A percentile compares a stretch with the other conserved stretches of the same genome.
phyloP scores from a whole-genome alignment of 2,329 filamentous ascomycete genomes.

The Passalora sequoiae region DNA sequence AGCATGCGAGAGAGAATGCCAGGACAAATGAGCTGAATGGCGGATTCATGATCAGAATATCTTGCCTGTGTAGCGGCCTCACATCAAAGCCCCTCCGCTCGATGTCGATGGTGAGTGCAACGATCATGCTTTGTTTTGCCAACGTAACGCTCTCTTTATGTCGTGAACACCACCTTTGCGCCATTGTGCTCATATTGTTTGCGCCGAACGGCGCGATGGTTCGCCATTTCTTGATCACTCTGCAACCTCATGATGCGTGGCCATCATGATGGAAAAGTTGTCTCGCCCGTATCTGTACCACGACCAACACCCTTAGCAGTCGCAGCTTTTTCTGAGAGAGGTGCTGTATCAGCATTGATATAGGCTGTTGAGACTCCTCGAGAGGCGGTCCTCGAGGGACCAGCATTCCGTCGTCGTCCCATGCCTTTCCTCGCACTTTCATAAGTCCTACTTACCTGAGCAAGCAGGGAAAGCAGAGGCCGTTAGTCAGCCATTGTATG shows the following conservation, averaged over 20 bases:
- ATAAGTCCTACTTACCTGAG: conserved; percentile 22
- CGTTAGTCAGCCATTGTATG: conserved; percentile 22
- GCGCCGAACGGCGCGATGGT: neutral
- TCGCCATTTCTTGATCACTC: neutral
- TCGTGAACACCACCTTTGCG: too few relatives aligned
- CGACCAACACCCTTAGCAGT: conserved; percentile 52
- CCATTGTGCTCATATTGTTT: too few relatives aligned
- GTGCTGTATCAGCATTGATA: conserved; percentile 16
- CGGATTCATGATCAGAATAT: too few relatives aligned
- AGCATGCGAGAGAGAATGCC: too few relatives aligned
- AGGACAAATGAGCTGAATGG: too few relatives aligned
- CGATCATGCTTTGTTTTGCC: too few relatives aligned
- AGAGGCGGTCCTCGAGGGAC: conserved; percentile 38
- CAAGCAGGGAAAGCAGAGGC: conserved; percentile 30
- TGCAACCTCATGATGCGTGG: too few relatives aligned
- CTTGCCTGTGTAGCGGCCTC: too few relatives aligned
- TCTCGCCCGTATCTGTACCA: conserved; percentile 66
- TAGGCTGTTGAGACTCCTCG: conserved; percentile 25
- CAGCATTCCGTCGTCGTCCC: conserved; percentile 23
- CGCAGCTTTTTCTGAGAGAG: conserved; percentile 59
- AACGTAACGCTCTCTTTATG: too few relatives aligned
- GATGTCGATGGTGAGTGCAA: too few relatives aligned
- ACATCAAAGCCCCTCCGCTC: too few relatives aligned
- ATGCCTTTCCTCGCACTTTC: conserved; percentile 33
- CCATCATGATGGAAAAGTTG: too few relatives aligned